Base-by-base conservation (phyloP, 257 asterid genomes). In the Solanum ossicruentum region DNA sequence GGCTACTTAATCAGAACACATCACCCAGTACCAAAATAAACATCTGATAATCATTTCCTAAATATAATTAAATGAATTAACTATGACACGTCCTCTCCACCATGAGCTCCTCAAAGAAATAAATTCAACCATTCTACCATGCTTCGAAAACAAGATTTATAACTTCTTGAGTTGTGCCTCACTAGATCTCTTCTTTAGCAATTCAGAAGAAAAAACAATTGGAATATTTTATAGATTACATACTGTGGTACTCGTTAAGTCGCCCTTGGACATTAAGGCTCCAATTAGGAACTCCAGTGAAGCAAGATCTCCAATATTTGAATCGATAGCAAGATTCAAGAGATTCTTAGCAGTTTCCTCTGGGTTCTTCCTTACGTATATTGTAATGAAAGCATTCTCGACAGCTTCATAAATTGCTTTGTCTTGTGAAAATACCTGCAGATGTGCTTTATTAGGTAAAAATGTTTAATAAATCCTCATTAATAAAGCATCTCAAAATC, bases 291-390 rank as follows among this genome's bases (percentile, higher is more conserved):
- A 94, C 83, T 96, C 99, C 86, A 96, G 87, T 23, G 98, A 92
- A 80, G 99, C 97, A 84, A 96, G 98, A 92, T 96, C 98, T 71
- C 99, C 99, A 82, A 96, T 93, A 86, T 95, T 95, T 87, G 99
- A 95, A 78, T 95, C 95, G 77, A 90, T 83, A 45, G 99, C 97
- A 88, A 96, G 98, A 89, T 87, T 87, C 90, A 93, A 89, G 88
- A 96, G 98, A 91, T 92, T 96, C 89, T 89, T 96, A 51, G 98
- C 99, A 86, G 96, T 92, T 88, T 95, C 99, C 77, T 93, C 89
- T 28, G 98, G 92, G 84, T 88, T 92, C 89, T 92, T 95, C 91
- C 92, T 85, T 66, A 96, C 26, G 86, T 96, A 96, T 79, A 96
- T 95, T 39, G 98, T 90, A 87, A 92, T 86, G 85, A 96, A 96